These are phyloP conservation scores for Exophiala lecanii-corni DNA, from an alignment of 2,329 filamentous ascomycete species.

Conservation along the genomic window DNA sequence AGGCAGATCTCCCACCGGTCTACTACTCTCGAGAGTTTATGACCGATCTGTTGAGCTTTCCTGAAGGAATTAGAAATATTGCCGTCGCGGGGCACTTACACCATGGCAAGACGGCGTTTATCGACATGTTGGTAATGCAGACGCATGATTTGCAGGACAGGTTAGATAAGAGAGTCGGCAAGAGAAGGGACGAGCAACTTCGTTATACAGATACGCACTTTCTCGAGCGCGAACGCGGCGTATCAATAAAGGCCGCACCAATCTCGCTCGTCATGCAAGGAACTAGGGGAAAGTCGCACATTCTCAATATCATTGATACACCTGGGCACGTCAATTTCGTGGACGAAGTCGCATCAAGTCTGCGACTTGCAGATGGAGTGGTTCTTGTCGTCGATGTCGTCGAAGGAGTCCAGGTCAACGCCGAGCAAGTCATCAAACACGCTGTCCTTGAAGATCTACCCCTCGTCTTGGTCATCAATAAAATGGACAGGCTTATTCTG, in stretches of 20 bases:
- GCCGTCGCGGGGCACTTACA: conserved; percentile 89
- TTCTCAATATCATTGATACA: conserved; percentile 92
- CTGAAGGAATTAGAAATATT: conserved; percentile 88
- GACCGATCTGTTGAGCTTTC: conserved; percentile 93
- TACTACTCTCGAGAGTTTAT: conserved; percentile 87
- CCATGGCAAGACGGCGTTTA: conserved; percentile 95
- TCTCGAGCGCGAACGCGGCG: conserved; percentile 78
- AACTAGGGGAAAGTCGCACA: conserved; percentile 87
- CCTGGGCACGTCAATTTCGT: conserved; percentile 98
- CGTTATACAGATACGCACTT: conserved; percentile 92
- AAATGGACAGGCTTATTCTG: conserved; percentile 90
- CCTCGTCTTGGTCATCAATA: conserved; percentile 88
- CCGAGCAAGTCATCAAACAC: conserved; percentile 95
- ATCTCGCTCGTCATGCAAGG: conserved; percentile 90
- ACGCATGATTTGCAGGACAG: conserved; percentile 82
- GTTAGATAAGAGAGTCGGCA: conserved; percentile 75
- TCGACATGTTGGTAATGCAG: conserved; percentile 96
- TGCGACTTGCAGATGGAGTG: conserved; percentile 84
- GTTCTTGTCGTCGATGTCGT: conserved; percentile 94
- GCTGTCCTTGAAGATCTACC: conserved; percentile 86
- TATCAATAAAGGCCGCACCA: conserved; percentile 88
- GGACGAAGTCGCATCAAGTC: conserved; percentile 85
- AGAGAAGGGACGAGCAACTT: conserved; percentile 79
- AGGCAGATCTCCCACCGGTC: conserved; percentile 82
- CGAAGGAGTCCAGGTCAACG: conserved; percentile 97